A percentile compares a stretch with the other conserved stretches of the same genome.
Conservation (phyloP, 2,329 filamentous ascomycete genomes). For the Diaporthe batatas region DNA sequence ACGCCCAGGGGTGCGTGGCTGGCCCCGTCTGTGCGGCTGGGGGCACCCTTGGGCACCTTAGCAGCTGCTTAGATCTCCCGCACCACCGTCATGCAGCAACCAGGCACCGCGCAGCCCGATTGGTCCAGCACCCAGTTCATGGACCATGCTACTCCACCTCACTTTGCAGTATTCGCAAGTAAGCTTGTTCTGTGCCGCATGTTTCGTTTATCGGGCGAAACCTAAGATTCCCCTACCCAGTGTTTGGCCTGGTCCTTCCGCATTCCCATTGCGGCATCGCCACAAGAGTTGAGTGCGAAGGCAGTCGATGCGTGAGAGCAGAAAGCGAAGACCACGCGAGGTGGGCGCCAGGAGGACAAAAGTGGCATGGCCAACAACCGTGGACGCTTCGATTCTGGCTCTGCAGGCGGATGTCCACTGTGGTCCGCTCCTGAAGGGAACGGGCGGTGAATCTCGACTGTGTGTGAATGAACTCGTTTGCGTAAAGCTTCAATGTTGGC, state of each 20-base stretch:
- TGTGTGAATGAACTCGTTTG: no score
- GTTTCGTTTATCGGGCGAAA: constrained; percentile 39
- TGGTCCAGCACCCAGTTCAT: constrained; percentile 14
- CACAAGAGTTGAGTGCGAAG: not conserved
- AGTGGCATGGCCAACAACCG: not conserved
- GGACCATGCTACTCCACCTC: not conserved
- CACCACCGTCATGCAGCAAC: not conserved
- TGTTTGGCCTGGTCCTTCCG: constrained; percentile 25
- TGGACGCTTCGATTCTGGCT: not conserved
- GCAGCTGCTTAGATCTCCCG: no score
- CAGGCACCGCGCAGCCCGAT: constrained; percentile 20
- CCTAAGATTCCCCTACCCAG: not conserved
- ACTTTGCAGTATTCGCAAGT: not conserved
- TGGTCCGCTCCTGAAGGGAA: not conserved
- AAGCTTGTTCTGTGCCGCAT: constrained; percentile 11
- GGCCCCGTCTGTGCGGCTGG: constrained; percentile 10
- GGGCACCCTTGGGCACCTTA: no score
- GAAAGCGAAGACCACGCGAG: not conserved
- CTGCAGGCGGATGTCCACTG: not conserved
- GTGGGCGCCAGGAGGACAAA: not conserved
- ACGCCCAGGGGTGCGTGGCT: not conserved
- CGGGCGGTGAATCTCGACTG: not conserved
- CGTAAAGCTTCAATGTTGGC: no score
- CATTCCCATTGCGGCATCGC: constrained; percentile 21
- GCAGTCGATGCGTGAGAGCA: constrained; percentile 6